Evolutionary conservation across 805 yeast species (phyloP).

Genomic region (Starmerella sirachaensis): DNA sequence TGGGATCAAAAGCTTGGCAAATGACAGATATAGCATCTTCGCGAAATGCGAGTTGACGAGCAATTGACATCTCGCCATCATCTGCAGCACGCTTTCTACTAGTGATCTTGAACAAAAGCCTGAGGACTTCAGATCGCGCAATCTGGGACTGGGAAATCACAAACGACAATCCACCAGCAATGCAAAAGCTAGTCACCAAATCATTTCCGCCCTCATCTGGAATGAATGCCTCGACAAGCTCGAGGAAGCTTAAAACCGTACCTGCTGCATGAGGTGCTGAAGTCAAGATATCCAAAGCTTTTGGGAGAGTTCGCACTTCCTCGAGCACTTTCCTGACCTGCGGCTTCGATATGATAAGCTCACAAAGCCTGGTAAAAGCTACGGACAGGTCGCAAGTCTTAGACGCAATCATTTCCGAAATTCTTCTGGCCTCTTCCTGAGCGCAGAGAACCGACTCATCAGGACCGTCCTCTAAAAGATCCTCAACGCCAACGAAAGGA

Average conservation of each 20-base stretch:
- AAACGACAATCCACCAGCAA: slow-evolving; percentile 22
- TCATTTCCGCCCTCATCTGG: slow-evolving; percentile 11
- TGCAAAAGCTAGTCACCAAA: slow-evolving; percentile 17
- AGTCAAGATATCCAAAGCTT: slow-evolving; percentile 5
- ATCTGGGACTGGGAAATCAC: slow-evolving; percentile 14
- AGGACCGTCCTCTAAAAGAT: slow-evolving; percentile 27
- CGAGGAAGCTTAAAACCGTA: slow-evolving; percentile 12
- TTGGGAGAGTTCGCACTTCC: slow-evolving; percentile 14
- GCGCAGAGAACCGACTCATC: slow-evolving; percentile 18
- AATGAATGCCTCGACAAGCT: slow-evolving; percentile 15
- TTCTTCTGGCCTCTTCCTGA: slow-evolving; percentile 19
- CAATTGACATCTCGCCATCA: slow-evolving; percentile 11
- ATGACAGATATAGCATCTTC: slow-evolving; percentile 18
- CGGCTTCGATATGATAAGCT: slow-evolving; percentile 20
- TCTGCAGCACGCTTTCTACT: neutral
- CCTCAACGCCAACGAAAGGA: slow-evolving; percentile 34
- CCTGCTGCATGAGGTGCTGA: neutral
- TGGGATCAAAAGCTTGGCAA: slow-evolving; percentile 9
- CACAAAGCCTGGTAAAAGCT: slow-evolving; percentile 18
- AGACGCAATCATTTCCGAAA: slow-evolving; percentile 4
- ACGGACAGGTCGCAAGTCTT: slow-evolving; percentile 8
- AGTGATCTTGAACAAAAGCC: slow-evolving; percentile 8
- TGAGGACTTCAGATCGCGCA: slow-evolving; percentile 6
- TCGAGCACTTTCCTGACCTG: slow-evolving; percentile 11
- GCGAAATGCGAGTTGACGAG: slow-evolving; percentile 18